Percentiles rank a stretch among this genome's conserved stretches.
phyloP scores from a whole-genome alignment of 2,329 filamentous ascomycete species.

The Mariannaea sp. region DNA sequence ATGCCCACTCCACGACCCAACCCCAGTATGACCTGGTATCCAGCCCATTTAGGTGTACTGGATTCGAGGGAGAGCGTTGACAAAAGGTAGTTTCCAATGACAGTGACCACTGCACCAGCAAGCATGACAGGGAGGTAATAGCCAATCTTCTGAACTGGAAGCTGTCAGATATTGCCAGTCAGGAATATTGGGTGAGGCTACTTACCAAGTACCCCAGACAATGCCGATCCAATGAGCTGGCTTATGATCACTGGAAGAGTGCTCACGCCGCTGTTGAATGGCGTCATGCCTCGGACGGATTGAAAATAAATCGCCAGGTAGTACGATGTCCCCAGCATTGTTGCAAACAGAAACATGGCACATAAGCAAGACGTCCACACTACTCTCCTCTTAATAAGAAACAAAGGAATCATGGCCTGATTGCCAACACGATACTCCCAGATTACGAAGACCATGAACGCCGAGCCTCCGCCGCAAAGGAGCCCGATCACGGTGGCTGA shows the following conservation, averaged over 20 bases:
- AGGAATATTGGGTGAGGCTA: no score
- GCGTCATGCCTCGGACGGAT: not conserved
- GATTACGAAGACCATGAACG: not conserved
- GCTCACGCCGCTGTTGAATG: not conserved
- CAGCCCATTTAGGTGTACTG: not conserved
- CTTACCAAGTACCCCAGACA: no score
- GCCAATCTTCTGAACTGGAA: not conserved
- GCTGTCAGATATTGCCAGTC: no score
- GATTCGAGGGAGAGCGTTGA: no score
- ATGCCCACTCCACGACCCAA: not conserved
- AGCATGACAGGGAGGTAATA: not conserved
- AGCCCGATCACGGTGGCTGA: constrained; percentile 50
- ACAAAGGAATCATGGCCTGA: not conserved
- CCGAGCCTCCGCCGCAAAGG: constrained; percentile 30
- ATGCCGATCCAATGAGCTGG: no score
- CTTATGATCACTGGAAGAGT: not conserved
- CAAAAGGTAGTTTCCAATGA: no score
- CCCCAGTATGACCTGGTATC: not conserved
- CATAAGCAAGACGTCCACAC: not conserved
- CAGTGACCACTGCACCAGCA: not conserved
- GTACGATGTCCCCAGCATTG: not conserved
- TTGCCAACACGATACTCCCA: no score
- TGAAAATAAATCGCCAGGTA: not conserved
- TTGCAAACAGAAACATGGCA: not conserved
- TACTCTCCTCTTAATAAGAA: not conserved